Conservation (phyloP, 2,329 filamentous ascomycete genomes). For the Colletotrichum sansevieriae region DNA sequence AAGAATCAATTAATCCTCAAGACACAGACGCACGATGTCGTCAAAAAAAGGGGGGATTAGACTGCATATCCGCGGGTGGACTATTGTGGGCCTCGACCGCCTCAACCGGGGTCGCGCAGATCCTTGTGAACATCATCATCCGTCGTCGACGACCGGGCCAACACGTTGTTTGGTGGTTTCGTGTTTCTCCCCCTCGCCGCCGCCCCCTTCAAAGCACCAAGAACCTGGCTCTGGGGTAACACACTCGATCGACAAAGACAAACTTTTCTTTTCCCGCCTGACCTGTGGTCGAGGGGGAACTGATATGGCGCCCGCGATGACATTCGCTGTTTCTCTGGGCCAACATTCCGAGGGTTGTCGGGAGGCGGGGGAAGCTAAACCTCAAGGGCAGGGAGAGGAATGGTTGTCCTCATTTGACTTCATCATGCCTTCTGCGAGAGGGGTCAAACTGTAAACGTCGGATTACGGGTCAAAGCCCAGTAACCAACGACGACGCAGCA, state of each 20-base stretch:
- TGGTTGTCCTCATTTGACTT: slow-evolving; percentile 1
- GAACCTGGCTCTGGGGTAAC: slow-evolving; percentile 21
- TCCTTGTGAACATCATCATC: slow-evolving; percentile 40
- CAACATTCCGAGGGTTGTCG: background rate
- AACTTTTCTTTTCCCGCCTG: background rate
- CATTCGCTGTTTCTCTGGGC: slow-evolving; percentile 15
- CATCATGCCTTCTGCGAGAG: slow-evolving; percentile 9
- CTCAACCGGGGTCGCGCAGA: slow-evolving; percentile 24
- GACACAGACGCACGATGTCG: slow-evolving; percentile 21
- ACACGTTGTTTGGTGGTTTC: slow-evolving; percentile 38
- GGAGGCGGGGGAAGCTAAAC: slow-evolving; percentile 1
- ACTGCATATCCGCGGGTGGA: slow-evolving; percentile 17
- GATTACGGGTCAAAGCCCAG: slow-evolving; percentile 9
- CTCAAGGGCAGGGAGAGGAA: background rate
- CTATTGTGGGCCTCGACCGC: slow-evolving; percentile 5
- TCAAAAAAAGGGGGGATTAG: slow-evolving; percentile 32
- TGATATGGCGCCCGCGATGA: slow-evolving; percentile 14
- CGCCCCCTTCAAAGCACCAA: slow-evolving; percentile 20
- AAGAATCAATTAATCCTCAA: slow-evolving; percentile 5
- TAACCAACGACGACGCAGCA: background rate
- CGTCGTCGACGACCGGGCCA: slow-evolving; percentile 24
- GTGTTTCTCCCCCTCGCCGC: slow-evolving; percentile 16
- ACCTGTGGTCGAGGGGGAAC: slow-evolving; percentile 2
- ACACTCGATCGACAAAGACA: slow-evolving; percentile 1
- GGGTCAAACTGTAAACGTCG: slow-evolving; percentile 36